Evolutionary conservation across 1,284 basidiomycete genomes (phyloP), one percentile per base, ranked within the genome.

Genomic region (Ustilago tritici): DNA sequence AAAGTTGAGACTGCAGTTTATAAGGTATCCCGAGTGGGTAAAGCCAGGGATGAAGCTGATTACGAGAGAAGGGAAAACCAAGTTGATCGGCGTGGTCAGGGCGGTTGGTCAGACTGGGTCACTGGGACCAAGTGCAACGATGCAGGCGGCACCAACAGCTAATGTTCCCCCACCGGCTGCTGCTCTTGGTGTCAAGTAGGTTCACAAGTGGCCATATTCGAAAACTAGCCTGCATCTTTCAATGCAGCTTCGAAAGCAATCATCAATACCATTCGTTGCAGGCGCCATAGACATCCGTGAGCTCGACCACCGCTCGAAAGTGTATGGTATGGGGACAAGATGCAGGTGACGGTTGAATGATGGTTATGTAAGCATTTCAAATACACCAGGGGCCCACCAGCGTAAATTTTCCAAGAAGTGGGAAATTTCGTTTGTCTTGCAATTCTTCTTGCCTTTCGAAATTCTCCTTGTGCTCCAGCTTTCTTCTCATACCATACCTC

Each of bases 1-100:
- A 7, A 74, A 77, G 43, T 54, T 85, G 31, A 70, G 83, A 11
- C 69, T 85, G 35, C 82, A 79, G 63, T 85, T 85, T 57, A 78
- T 83, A 35, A 65, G 80, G 36, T 75, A 65, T 35, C 76, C 82
- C 3, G 84, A 85, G 61, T 85, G 75, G 36, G 72, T 84, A 62
- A 81, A 83, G 66, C 79, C 81, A 11, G 84, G 84, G 15, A 81
- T 81, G 68, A 84, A 84, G 73, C 59, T 85, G 15, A 83, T 85
- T 47, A 83, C 83, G 10, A 53, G 83, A 1, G 83, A 84, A 56
- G 84, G 83, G 1, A 81, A 82, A 76, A 83, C 83, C 17, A 84
- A 82, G 65, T 68, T 84, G 5, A 83, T 85, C 28, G 84, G 84
- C 2, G 77, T 85, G 2, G 76, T 85, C 5, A 62, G 82, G 1